A percentile compares a stretch with the other conserved stretches of the same genome.
These are phyloP conservation scores for Samsoniella hepiali DNA, from an alignment of 2,329 filamentous ascomycete species.

Conservation along the genomic window DNA sequence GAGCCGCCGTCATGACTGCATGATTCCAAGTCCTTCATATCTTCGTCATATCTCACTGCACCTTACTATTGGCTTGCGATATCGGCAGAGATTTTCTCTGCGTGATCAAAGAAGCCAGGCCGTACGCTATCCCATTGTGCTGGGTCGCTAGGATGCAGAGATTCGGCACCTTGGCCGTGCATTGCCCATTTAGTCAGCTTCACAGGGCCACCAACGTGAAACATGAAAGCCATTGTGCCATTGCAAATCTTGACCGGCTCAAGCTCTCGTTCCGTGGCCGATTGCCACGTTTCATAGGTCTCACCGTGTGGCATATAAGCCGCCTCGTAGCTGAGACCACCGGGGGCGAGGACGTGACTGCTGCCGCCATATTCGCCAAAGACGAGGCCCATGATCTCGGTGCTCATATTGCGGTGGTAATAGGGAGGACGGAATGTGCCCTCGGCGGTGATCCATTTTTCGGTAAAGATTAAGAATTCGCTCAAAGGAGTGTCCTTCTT, in stretches of 20 bases:
- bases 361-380: slow-evolving; percentile 34
- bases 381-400: slow-evolving; percentile 55
- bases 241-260: slow-evolving; percentile 43
- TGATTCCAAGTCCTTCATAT: neutral
- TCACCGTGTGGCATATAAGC: slow-evolving; percentile 37
- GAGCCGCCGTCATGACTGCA: neutral
- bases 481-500: slow-evolving; percentile 50
- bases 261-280: slow-evolving; percentile 30
- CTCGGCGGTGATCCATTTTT: slow-evolving; percentile 61
- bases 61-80: slow-evolving; percentile 14
- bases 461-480: slow-evolving; percentile 67
- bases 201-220: slow-evolving; percentile 29
- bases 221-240: slow-evolving; percentile 50
- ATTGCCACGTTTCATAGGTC: slow-evolving; percentile 31
- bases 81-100: slow-evolving; percentile 26
- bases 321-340: slow-evolving; percentile 33
- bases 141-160: slow-evolving; percentile 22
- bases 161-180: slow-evolving; percentile 23
- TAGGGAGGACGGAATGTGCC: slow-evolving; percentile 63
- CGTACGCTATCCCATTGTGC: slow-evolving; percentile 26
- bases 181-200: slow-evolving; percentile 28
- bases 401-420: slow-evolving; percentile 60
- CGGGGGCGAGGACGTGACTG: slow-evolving; percentile 28
- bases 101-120: slow-evolving; percentile 29
- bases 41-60: too few relatives aligned